phyloP scores from a whole-genome alignment of 208 protist species.

The Entamoeba invadens region DNA sequence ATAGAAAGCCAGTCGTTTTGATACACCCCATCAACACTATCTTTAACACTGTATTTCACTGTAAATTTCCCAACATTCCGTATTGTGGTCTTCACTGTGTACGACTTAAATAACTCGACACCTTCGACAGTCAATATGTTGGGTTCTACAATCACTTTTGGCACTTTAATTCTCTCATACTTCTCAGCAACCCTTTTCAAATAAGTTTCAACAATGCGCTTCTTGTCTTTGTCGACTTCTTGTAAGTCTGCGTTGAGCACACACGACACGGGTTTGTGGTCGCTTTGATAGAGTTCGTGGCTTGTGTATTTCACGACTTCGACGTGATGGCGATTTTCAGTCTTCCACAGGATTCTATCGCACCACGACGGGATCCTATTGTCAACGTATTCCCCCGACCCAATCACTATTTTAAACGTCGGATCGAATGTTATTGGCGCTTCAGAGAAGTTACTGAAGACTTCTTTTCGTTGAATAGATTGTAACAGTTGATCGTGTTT shows the following conservation, averaged over 20 bases:
- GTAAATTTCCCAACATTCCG: neutral
- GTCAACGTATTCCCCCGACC: neutral
- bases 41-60: neutral
- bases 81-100: neutral
- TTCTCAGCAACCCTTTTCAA: neutral
- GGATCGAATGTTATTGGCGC: slow-evolving; percentile 58
- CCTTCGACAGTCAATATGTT: neutral
- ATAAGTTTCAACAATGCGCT: neutral
- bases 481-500: slow-evolving; percentile 27
- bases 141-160: neutral
- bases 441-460: slow-evolving; percentile 51
- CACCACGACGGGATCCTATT: slow-evolving; percentile 12
- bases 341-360: slow-evolving; percentile 34
- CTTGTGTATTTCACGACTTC: neutral
- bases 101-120: neutral
- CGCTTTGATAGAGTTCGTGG: slow-evolving; percentile 1
- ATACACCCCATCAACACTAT: neutral
- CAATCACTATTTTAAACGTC: slow-evolving; percentile 47
- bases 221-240: neutral
- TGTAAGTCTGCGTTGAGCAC: neutral
- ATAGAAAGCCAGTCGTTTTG: neutral
- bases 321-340: neutral
- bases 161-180: neutral
- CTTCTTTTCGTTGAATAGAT: slow-evolving; percentile 38
- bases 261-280: slow-evolving; percentile 31